A percentile compares a stretch with the other conserved stretches of the same genome.
phyloP scores from a whole-genome alignment of 2,329 filamentous ascomycete genomes.

The Claviceps spartinae region DNA sequence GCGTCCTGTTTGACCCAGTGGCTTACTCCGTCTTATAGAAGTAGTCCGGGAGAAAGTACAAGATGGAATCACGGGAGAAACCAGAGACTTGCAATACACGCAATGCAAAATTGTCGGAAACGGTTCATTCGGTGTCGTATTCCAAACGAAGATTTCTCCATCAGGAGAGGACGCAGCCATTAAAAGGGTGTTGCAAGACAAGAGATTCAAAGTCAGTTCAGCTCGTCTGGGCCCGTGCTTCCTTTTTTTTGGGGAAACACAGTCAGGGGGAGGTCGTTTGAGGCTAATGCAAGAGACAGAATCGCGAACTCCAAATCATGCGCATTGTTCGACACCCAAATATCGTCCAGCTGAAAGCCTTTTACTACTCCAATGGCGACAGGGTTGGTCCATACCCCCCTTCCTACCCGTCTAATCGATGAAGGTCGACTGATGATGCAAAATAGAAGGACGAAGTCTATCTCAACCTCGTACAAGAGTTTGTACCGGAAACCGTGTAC shows the following conservation, averaged over 20 bases:
- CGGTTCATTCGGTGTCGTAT: slow-evolving; percentile 95
- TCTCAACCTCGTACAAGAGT: slow-evolving; percentile 94
- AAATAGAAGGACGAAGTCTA: slow-evolving; percentile 91
- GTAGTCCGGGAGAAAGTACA: slow-evolving; percentile 98
- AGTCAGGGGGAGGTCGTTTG: too few species aligned
- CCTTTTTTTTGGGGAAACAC: too few species aligned
- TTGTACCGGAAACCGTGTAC: slow-evolving; percentile 96
- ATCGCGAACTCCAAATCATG: slow-evolving; percentile 99
- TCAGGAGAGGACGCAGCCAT: slow-evolving; percentile 97
- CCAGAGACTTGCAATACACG: slow-evolving; percentile 92
- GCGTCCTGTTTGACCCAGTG: slow-evolving; percentile 6
- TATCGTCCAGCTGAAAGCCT: slow-evolving; percentile 96
- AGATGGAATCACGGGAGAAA: slow-evolving; percentile 93
- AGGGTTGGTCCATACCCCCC: slow-evolving; percentile 45
- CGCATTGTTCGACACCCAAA: slow-evolving; percentile 97
- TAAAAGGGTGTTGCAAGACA: slow-evolving; percentile 97
- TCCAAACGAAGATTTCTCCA: slow-evolving; percentile 97
- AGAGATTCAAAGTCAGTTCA: slow-evolving; percentile 85
- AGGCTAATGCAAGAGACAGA: slow-evolving; percentile 38
- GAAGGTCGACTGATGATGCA: neutral
- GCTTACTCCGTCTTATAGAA: slow-evolving; percentile 43
- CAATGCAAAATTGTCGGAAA: slow-evolving; percentile 99
- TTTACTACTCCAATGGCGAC: slow-evolving; percentile 99
- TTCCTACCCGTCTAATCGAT: neutral
- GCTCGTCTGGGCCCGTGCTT: neutral